Conservation (phyloP, 768 basidiomycete species). For the Xerocomellus dryophilus region DNA sequence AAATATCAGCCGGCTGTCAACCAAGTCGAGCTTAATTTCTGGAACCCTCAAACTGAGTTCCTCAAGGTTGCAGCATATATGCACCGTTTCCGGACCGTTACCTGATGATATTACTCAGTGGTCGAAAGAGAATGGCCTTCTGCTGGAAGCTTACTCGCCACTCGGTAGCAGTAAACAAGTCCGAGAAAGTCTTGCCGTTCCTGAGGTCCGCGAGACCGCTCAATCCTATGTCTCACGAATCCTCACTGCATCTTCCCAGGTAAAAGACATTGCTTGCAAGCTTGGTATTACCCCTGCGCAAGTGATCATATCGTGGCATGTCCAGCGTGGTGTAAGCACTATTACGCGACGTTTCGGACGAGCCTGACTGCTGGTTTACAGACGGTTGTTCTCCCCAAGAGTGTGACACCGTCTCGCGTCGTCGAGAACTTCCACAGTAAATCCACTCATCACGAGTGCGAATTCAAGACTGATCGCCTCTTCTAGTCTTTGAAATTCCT, state of each 20-base stretch:
- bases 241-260: slow-evolving; percentile 27
- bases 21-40: slow-evolving; percentile 77
- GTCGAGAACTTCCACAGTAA: slow-evolving; percentile 68
- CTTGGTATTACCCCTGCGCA: slow-evolving; percentile 73
- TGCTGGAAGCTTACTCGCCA: slow-evolving; percentile 77
- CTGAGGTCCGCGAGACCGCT: slow-evolving; percentile 38
- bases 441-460: no score
- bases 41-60: slow-evolving; percentile 76
- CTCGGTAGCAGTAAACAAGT: slow-evolving; percentile 63
- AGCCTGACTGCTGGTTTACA: slow-evolving; percentile 22
- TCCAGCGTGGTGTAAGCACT: slow-evolving; percentile 64
- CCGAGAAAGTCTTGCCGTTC: slow-evolving; percentile 52
- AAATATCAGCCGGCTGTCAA: slow-evolving; percentile 67
- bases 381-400: slow-evolving; percentile 76
- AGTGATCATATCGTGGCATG: slow-evolving; percentile 71
- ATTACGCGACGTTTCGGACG: not conserved
- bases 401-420: slow-evolving; percentile 65
- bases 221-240: not conserved
- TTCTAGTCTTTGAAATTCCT: slow-evolving; percentile 34
- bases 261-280: slow-evolving; percentile 55
- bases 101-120: slow-evolving; percentile 42
- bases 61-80: slow-evolving; percentile 43
- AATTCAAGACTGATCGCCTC: not conserved
- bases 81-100: not conserved
- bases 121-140: slow-evolving; percentile 60